Conservation (phyloP, 805 yeast species). For the Spathaspora arborariae region DNA sequence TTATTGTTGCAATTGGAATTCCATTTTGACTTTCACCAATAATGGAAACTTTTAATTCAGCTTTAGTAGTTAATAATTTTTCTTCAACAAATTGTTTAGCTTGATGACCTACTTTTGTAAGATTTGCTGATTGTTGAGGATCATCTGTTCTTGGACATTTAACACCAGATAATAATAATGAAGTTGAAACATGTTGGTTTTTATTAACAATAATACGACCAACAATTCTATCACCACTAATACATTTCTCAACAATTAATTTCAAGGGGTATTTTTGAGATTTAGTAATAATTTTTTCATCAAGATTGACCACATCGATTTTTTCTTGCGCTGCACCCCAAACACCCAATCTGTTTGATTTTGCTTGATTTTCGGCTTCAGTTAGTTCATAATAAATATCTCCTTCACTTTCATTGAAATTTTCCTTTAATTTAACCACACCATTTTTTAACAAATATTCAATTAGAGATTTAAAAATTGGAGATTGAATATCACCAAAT, state of each 20-base stretch:
- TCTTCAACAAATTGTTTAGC: conserved; percentile 63
- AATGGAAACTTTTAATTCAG: conserved; percentile 47
- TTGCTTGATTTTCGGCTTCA: conserved; percentile 48
- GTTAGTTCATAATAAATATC: conserved; percentile 37
- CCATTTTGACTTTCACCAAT: conserved; percentile 63
- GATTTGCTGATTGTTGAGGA: conserved; percentile 31
- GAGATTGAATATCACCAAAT: conserved; percentile 68
- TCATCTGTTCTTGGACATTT: conserved; percentile 66
- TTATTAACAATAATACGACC: conserved; percentile 50
- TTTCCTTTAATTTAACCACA: conserved; percentile 58
- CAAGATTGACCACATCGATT: conserved; percentile 22
- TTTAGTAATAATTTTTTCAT: conserved; percentile 28
- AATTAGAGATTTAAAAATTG: conserved; percentile 56
- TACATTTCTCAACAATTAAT: conserved; percentile 70
- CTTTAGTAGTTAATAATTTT: conserved; percentile 58
- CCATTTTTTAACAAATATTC: conserved; percentile 58
- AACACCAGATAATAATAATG: conserved; percentile 70
- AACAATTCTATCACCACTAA: conserved; percentile 75
- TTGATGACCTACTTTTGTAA: conserved; percentile 61
- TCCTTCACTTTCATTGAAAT: conserved; percentile 37
- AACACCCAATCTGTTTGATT: conserved; percentile 47
- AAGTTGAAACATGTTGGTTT: conserved; percentile 52
- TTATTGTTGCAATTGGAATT: conserved; percentile 52
- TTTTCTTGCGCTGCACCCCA: conserved; percentile 37
- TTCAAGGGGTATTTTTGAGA: conserved; percentile 42